Conservation (phyloP, 2,329 filamentous ascomycete genomes). For the Kalmusia sp. region DNA sequence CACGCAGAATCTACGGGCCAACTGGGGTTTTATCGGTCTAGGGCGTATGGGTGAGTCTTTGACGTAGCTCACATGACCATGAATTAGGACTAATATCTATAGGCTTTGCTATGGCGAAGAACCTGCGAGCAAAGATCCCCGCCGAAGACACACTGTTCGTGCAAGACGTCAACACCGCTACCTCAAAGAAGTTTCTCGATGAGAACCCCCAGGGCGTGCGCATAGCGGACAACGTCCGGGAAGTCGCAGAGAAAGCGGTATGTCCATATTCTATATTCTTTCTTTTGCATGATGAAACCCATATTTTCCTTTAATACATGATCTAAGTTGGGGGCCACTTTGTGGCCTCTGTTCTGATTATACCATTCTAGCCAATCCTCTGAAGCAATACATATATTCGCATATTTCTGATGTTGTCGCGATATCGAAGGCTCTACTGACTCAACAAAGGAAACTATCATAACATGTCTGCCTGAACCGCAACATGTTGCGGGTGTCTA, state of each 20-base stretch:
- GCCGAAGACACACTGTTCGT: constrained; percentile 67
- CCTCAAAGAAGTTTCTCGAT: constrained; percentile 63
- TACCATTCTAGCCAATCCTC: constrained; percentile 74
- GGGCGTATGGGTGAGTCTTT: constrained; percentile 56
- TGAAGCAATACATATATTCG: constrained; percentile 52
- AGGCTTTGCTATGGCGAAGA: constrained; percentile 78
- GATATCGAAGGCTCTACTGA: constrained; percentile 22
- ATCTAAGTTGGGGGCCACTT: constrained; percentile 75
- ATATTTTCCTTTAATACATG: constrained; percentile 60
- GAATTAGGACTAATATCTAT: constrained; percentile 18
- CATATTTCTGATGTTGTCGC: neutral
- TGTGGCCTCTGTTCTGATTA: constrained; percentile 68
- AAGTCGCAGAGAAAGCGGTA: constrained; percentile 73
- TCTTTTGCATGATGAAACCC: constrained; percentile 56
- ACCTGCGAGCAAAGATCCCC: constrained; percentile 71
- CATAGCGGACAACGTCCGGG: constrained; percentile 63
- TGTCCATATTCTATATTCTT: constrained; percentile 37
- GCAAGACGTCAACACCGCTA: constrained; percentile 69
- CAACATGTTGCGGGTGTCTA: constrained; percentile 87
- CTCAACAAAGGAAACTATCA: constrained; percentile 73
- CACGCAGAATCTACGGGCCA: constrained; percentile 49
- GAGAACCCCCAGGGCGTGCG: constrained; percentile 62
- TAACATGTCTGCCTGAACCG: constrained; percentile 90
- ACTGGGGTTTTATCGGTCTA: constrained; percentile 60
- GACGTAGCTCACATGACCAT: constrained; percentile 26